Conservation (phyloP, 2,329 filamentous ascomycete species). For the Aspergillus arachidicola region DNA sequence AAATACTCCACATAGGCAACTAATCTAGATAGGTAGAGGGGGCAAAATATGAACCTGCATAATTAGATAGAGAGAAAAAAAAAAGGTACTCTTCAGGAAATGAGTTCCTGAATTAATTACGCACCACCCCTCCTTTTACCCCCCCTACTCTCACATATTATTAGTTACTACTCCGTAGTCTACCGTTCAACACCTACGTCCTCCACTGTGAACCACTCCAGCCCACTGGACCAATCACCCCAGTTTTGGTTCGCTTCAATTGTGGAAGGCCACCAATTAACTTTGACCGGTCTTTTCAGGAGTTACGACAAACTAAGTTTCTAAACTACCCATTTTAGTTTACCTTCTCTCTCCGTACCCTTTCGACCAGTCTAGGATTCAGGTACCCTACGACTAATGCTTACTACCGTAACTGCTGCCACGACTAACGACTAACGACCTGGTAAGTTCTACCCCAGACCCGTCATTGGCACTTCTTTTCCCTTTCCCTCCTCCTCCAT, state of each 20-base stretch:
- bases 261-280: conserved; percentile 22
- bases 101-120: conserved; percentile 9
- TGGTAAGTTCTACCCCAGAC: conserved; percentile 15
- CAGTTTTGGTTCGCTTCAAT: conserved; percentile 18
- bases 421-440: conserved; percentile 4
- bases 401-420: neutral
- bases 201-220: conserved; percentile 8
- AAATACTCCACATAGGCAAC: neutral
- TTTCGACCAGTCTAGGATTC: conserved; percentile 8
- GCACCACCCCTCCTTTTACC: conserved; percentile 8
- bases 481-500: conserved; percentile 8
- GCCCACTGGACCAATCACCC: conserved; percentile 14
- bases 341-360: neutral
- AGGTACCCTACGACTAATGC: conserved; percentile 4
- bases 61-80: neutral
- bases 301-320: neutral
- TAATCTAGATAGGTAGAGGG: neutral
- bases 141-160: neutral
- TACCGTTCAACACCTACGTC: neutral
- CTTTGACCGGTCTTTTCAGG: conserved; percentile 8
- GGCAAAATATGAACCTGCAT: neutral
- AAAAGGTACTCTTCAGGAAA: neutral
- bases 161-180: neutral
- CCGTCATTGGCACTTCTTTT: conserved; percentile 15
- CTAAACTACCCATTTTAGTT: conserved; percentile 3